phyloP scores from a whole-genome alignment of 164 flowering plant genomes.

The Amborella trichopoda region DNA sequence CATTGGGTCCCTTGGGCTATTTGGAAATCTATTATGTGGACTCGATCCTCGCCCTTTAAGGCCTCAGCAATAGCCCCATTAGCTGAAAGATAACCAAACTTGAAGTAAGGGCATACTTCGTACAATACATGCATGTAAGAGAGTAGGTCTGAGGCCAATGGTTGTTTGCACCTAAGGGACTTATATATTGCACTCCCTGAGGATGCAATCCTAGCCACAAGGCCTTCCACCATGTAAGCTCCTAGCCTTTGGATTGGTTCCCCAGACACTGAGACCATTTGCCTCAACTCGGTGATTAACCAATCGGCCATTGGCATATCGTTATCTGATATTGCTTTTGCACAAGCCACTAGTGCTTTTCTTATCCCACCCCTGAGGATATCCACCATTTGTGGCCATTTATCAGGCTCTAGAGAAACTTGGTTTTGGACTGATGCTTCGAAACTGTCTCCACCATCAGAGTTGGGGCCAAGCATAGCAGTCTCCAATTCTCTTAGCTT shows the following conservation, averaged over 20 bases:
- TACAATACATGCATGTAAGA: conserved; percentile 71
- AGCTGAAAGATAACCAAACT: conserved; percentile 72
- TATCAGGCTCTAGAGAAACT: conserved; percentile 19
- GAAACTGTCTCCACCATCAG: conserved; percentile 19
- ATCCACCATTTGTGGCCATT: conserved; percentile 27
- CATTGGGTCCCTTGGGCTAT: conserved; percentile 74
- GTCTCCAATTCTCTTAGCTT: conserved; percentile 57
- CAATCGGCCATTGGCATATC: conserved; percentile 33
- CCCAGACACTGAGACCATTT: conserved; percentile 75
- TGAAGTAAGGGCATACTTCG: conserved; percentile 75
- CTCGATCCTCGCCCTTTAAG: conserved; percentile 39
- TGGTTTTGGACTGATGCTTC: conserved; percentile 2
- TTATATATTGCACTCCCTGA: conserved; percentile 66
- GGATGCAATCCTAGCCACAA: conserved; percentile 44
- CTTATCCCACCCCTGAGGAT: conserved; percentile 40
- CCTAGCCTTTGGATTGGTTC: conserved; percentile 67
- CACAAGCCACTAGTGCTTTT: conserved; percentile 43
- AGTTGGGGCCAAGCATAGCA: conserved; percentile 46
- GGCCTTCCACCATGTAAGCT: conserved; percentile 76
- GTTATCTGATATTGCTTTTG: conserved; percentile 41
- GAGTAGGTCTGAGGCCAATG: conserved; percentile 41
- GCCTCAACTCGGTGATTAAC: conserved; percentile 43
- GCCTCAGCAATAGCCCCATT: conserved; percentile 86
- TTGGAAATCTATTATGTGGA: conserved; percentile 80
- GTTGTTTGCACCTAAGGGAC: conserved; percentile 62